Evolutionary conservation across 257 asterid genomes (phyloP).

Genomic region (Ajuga chamaepitys): DNA sequence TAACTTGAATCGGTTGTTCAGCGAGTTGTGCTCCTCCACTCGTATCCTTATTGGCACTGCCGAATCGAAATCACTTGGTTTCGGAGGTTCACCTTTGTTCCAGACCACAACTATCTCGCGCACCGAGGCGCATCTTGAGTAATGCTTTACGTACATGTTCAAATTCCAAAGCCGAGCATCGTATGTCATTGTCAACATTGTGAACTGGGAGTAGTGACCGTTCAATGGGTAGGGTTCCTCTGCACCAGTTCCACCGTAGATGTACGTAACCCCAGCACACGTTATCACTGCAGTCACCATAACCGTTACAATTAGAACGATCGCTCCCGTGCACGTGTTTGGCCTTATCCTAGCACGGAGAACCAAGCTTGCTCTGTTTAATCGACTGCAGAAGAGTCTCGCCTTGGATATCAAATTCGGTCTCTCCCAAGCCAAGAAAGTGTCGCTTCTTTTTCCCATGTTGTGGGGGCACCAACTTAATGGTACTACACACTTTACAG

Average conservation of each 20-base stretch:
- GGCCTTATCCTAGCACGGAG: slow-evolving; percentile 54
- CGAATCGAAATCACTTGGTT: slow-evolving; percentile 52
- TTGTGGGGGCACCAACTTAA: slow-evolving; percentile 84
- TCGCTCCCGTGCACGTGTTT: slow-evolving; percentile 37
- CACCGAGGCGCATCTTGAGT: slow-evolving; percentile 89
- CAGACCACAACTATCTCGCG: slow-evolving; percentile 93
- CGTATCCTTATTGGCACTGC: slow-evolving; percentile 84
- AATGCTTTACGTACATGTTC: slow-evolving; percentile 80
- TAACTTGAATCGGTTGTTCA: slow-evolving; percentile 72
- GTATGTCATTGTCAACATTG: slow-evolving; percentile 80
- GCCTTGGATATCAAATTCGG: slow-evolving; percentile 53
- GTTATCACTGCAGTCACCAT: slow-evolving; percentile 27
- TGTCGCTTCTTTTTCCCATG: slow-evolving; percentile 72
- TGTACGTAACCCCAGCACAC: slow-evolving; percentile 51
- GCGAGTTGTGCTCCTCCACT: slow-evolving; percentile 63
- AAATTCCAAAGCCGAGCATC: slow-evolving; percentile 94
- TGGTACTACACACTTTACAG: slow-evolving; percentile 65
- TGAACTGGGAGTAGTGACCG: slow-evolving; percentile 80
- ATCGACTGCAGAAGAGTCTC: slow-evolving; percentile 57
- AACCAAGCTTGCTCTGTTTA: slow-evolving; percentile 50
- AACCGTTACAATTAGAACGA: slow-evolving; percentile 33
- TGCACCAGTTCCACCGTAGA: slow-evolving; percentile 89
- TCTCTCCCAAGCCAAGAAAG: slow-evolving; percentile 51
- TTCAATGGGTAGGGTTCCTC: slow-evolving; percentile 64
- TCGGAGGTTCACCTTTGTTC: slow-evolving; percentile 89